Evolutionary conservation across 768 basidiomycete species (phyloP), one percentile per base, ranked within the genome.

Genomic region (Psilocybe cyanescens): DNA sequence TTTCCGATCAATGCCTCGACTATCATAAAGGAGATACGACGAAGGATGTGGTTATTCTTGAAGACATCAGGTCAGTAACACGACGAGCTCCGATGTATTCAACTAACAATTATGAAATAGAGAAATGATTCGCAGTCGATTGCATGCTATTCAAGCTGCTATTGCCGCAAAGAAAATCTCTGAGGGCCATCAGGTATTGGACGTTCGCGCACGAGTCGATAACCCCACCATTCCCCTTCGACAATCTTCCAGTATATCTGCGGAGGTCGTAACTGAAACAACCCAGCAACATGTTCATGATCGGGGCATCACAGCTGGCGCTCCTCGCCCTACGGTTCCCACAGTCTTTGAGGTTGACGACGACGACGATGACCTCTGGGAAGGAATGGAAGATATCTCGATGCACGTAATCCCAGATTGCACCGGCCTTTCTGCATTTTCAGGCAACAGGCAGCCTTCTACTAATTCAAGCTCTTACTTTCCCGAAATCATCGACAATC

Each of bases 341-440:
- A 14, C 28, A 29, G 14, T 12, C 29, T 35, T 29, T 45, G n/a
- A 55, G 8, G 63, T 74, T 8, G 57, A 66, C 9, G 75, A 74
- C 39, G 79, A 76, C 55, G 86, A 86, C 48, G 82, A 81, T 17
- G 76, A 74, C 8, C 76, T 81, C 35, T 87, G 84, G 81, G 77
- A 75, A 48, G 72, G 72, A 14, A 64, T 84, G 54, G 78, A 79
- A n/a, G 81, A 81, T 30, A 69, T 80, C 17, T 62, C 74, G 4
- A 70, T 75, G 66, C 72, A 76, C 16, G 75, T 44, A 6, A 44
- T 72, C 71, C 54, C 41, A 11, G 31, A 55, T 19, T 46, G 28
- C 31, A 8, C 30, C 11, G 33, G 33, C 24, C 55, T 5, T 4
- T 19, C 49, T 28, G 48, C 50, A 24, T 45, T 28, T 9, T 33